phyloP scores from a whole-genome alignment of 169 alveolate genomes.

The Theileria parva region DNA sequence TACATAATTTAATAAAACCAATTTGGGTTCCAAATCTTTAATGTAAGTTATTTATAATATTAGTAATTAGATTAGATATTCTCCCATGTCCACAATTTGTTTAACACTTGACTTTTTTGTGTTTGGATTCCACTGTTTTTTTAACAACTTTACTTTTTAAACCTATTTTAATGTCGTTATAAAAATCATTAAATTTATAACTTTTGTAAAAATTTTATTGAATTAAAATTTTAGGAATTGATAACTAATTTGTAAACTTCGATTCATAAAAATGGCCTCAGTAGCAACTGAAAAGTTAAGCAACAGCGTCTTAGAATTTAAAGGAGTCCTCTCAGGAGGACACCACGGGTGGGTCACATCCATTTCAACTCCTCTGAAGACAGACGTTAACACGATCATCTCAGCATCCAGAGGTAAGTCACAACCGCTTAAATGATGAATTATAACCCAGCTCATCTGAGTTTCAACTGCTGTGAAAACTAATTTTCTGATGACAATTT shows the following conservation, averaged over 20 bases:
- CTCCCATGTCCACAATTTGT: neutral
- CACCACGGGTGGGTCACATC: constrained; percentile 95
- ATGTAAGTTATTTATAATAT: neutral
- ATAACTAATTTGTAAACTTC: neutral
- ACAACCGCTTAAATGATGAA: constrained; percentile 47
- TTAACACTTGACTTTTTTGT: neutral
- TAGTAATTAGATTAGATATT: neutral
- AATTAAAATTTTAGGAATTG: neutral
- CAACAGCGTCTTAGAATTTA: constrained; percentile 72
- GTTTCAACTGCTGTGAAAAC: constrained; percentile 59
- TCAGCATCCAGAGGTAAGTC: constrained; percentile 89
- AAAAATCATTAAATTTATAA: neutral
- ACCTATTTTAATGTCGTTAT: neutral
- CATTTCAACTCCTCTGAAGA: constrained; percentile 89
- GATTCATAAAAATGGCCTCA: constrained; percentile 18
- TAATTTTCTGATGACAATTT: constrained; percentile 24
- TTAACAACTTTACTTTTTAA: neutral
- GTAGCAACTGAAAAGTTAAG: constrained; percentile 58
- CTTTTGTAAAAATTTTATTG: neutral
- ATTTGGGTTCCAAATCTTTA: neutral
- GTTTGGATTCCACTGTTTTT: neutral
- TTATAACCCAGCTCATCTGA: constrained; percentile 82
- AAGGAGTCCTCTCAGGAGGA: constrained; percentile 88
- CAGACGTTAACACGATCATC: constrained; percentile 85
- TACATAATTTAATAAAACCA: neutral